Evolutionary conservation across 2,329 filamentous ascomycete genomes (phyloP).

Genomic region (Microdochium bolleyi): DNA sequence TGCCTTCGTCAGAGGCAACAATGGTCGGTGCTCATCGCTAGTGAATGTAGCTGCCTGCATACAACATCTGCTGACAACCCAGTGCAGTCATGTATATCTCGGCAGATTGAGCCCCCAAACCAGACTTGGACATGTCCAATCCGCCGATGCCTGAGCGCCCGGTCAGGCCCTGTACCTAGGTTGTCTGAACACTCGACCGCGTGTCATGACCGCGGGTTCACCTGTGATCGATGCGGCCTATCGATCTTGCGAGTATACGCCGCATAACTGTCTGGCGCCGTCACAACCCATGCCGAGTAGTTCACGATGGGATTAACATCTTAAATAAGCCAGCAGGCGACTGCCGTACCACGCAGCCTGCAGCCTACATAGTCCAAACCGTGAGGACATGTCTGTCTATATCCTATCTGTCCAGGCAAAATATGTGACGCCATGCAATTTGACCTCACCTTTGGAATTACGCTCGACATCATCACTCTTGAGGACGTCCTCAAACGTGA

Average conservation of each 20-base stretch:
- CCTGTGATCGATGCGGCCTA: too few relatives aligned
- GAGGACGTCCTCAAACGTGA: conserved; percentile 45
- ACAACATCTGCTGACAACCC: conserved; percentile 8
- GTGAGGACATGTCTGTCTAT: conserved; percentile 7
- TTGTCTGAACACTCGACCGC: too few relatives aligned
- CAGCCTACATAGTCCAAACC: not conserved
- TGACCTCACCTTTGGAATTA: conserved; percentile 55
- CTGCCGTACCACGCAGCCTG: not conserved
- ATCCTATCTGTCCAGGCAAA: conserved; percentile 52
- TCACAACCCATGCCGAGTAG: too few relatives aligned
- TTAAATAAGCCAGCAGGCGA: too few relatives aligned
- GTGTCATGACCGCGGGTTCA: too few relatives aligned
- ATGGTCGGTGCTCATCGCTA: conserved; percentile 49
- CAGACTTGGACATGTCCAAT: not conserved
- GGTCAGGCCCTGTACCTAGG: too few relatives aligned
- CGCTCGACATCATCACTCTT: conserved; percentile 42
- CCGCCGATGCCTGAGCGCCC: too few relatives aligned
- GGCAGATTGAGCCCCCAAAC: conserved; percentile 35
- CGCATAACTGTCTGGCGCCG: too few relatives aligned
- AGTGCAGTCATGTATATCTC: conserved; percentile 61
- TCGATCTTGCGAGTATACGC: too few relatives aligned
- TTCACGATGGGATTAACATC: too few relatives aligned
- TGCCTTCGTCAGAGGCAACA: conserved; percentile 93
- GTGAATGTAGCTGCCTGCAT: not conserved
- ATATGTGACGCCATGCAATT: conserved; percentile 56